phyloP scores from a whole-genome alignment of 345 rosid genomes.

The Stellera chamaejasme region DNA sequence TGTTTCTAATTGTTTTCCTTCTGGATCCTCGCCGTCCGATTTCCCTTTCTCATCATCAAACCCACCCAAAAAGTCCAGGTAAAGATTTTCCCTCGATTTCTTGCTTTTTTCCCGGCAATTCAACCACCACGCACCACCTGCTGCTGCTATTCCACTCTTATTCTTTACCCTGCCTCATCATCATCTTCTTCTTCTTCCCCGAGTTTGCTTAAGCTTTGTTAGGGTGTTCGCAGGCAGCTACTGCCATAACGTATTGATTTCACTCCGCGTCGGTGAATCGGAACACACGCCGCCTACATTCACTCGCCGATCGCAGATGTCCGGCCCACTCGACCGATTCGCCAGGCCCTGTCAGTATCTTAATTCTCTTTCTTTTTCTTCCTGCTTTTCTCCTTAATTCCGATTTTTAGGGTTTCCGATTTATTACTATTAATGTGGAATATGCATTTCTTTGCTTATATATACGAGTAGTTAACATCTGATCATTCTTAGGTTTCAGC shows the following conservation, averaged over 20 bases:
- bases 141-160: neutral
- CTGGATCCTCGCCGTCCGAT: slow-evolving; percentile 44
- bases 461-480: slow-evolving; percentile 9
- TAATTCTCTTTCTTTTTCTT: neutral
- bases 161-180: too few relatives aligned
- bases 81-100: slow-evolving; percentile 7
- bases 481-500: neutral
- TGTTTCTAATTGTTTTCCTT: slow-evolving; percentile 11
- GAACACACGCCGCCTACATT: slow-evolving; percentile 5
- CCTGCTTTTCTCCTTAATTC: neutral
- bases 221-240: slow-evolving; percentile 16
- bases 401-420: slow-evolving; percentile 27
- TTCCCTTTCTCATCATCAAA: slow-evolving; percentile 26
- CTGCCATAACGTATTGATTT: too few relatives aligned
- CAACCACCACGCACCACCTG: too few relatives aligned
- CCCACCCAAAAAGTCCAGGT: neutral
- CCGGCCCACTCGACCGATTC: slow-evolving; percentile 94
- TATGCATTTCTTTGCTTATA: too few relatives aligned
- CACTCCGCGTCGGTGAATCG: neutral
- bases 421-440: too few relatives aligned
- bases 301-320: slow-evolving; percentile 38
- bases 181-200: too few relatives aligned
- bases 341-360: slow-evolving; percentile 84
- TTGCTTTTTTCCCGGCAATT: too few relatives aligned
- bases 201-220: too few relatives aligned